Evolutionary conservation across 305 asterid species (phyloP).

Genomic region (Vinca major): DNA sequence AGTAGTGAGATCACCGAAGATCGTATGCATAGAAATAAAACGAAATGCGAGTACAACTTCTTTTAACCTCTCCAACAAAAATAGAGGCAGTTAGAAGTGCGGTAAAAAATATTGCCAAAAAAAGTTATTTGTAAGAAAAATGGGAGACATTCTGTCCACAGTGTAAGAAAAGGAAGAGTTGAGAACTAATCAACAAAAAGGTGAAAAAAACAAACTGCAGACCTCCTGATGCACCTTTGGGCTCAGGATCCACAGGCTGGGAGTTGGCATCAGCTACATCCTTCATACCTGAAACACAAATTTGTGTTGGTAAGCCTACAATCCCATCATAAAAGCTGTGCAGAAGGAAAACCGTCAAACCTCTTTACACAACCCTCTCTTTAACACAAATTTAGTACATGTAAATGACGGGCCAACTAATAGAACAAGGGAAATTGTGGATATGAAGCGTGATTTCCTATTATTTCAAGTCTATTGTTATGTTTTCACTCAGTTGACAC

Average conservation of each 20-base stretch:
- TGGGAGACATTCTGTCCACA: background rate
- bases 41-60: background rate
- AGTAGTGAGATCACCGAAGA: background rate
- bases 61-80: background rate
- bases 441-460: background rate
- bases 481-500: background rate
- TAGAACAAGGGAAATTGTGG: background rate
- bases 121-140: background rate
- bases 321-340: background rate
- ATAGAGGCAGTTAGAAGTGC: background rate
- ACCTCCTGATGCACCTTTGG: conserved; percentile 36
- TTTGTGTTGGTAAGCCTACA: background rate
- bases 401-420: background rate
- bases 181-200: background rate
- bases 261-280: conserved; percentile 21
- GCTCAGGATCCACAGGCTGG: conserved; percentile 24
- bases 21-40: background rate
- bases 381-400: background rate
- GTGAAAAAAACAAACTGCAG: background rate
- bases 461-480: background rate
- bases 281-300: conserved; percentile 21
- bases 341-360: background rate
- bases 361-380: no score
- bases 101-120: background rate
- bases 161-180: background rate